Evolutionary conservation across 2,329 filamentous ascomycete species (phyloP).

Genomic region (Xylariaceae sp.): DNA sequence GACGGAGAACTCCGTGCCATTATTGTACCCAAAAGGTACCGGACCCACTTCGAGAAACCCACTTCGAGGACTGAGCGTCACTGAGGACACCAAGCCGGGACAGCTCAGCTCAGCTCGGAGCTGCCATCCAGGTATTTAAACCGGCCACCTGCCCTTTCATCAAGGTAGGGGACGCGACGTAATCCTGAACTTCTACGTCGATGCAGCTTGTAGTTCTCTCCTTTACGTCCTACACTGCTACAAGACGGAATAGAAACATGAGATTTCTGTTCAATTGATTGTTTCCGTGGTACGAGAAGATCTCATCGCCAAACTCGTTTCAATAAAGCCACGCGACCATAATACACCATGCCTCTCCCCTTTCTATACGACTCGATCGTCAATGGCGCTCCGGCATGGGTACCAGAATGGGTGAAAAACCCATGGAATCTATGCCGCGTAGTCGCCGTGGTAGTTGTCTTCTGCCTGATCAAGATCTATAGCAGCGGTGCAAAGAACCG

Average conservation of each 20-base stretch:
- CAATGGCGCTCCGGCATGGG: constrained; percentile 46
- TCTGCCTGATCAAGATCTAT: constrained; percentile 62
- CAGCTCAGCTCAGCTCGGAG: not conserved
- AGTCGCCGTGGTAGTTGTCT: constrained; percentile 33
- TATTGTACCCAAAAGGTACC: too few species aligned
- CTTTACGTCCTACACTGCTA: too few species aligned
- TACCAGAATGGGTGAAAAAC: constrained; percentile 38
- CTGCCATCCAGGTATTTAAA: too few species aligned
- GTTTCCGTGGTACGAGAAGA: not conserved
- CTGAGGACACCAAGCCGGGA: not conserved
- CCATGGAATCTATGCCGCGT: constrained; percentile 40
- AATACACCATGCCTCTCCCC: constrained; percentile 35
- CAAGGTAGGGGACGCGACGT: too few species aligned
- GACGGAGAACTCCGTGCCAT: too few species aligned
- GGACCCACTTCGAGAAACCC: too few species aligned
- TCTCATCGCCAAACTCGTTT: not conserved
- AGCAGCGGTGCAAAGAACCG: constrained; percentile 68
- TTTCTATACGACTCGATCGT: constrained; percentile 43
- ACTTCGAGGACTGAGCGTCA: not conserved
- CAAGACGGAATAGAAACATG: not conserved
- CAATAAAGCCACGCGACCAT: not conserved
- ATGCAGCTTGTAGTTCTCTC: not conserved
- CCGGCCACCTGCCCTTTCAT: too few species aligned
- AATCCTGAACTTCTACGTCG: not conserved
- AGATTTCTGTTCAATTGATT: not conserved